Evolutionary conservation across 2,329 filamentous ascomycete genomes (phyloP), one percentile per base, ranked within the genome.

Genomic region (Alternaria gansuensis): DNA sequence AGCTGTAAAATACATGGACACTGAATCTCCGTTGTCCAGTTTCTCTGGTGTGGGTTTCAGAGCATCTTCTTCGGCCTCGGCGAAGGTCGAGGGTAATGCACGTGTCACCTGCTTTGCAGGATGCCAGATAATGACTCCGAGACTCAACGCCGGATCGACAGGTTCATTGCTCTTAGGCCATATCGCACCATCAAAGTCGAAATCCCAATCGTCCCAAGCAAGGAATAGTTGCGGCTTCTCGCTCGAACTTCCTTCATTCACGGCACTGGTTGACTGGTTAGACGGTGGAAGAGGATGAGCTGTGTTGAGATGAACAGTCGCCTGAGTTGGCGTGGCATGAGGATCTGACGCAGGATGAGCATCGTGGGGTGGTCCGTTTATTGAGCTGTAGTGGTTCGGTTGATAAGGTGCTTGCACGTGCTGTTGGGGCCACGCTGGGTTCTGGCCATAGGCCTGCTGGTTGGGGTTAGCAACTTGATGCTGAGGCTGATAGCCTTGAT

Each of bases 1-100:
- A 3, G 74, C 61, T 4, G 75, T 78, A 62, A 83, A 81, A 59
- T 85, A 84, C 51, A 81, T 78, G 1, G 83, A 85, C 3, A 83
- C 78, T 36, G 80, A 82, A 48, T 79, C 78, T 13, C 79, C 80
- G 26, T 81, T 78, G 23, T 68, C 66, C 6, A 78, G 61, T 41
- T 67, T 71, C 17, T 77, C 70, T 3, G 75, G 71, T 9, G 75
- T 71, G 13, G 78, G 76, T 24, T 78, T 77, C 41, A 79, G 48
- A 23, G 78, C 77, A 57, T 79, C 77, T 46, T 80, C 71, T 64
- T 82, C 80, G 13, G 79, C 80, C 65, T 82, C 78, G 4, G 67
- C 70, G 46, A 77, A 82, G 0, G 77, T 80, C 1, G 78, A 71
- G 17, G 81, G 79, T 24, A 82, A 63, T 17, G 80, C 77, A 37